phyloP scores from a whole-genome alignment of 2,329 filamentous ascomycete genomes.

The Claviceps lovelessii region DNA sequence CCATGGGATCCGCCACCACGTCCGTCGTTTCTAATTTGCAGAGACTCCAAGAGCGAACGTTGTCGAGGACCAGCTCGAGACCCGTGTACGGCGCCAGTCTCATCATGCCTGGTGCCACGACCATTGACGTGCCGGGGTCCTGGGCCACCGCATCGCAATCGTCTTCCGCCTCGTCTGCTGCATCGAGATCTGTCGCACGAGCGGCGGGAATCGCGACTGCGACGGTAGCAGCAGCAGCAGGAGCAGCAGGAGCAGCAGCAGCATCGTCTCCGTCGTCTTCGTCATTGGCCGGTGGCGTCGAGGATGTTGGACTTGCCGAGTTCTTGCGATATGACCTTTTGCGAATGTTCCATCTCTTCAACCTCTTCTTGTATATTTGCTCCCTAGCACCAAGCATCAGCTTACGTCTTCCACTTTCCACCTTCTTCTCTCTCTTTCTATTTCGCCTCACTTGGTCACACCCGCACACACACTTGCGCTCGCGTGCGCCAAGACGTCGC shows the following conservation, averaged over 20 bases:
- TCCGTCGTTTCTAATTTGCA: conserved; percentile 19
- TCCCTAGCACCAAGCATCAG: conserved; percentile 12
- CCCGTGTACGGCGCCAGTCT: conserved; percentile 14
- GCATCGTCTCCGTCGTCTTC: neutral
- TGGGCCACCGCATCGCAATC: neutral
- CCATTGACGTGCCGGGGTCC: conserved; percentile 5
- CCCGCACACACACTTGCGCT: too few species aligned
- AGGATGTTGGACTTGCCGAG: neutral
- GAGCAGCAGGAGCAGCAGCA: too few species aligned
- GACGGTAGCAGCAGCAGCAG: neutral
- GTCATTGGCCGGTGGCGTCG: conserved; percentile 3
- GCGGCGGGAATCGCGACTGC: too few species aligned
- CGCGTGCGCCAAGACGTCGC: neutral
- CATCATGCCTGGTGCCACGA: conserved; percentile 10
- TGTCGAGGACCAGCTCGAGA: conserved; percentile 20
- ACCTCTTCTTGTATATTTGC: conserved; percentile 26
- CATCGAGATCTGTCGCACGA: neutral
- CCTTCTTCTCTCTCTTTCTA: neutral
- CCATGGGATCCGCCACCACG: conserved; percentile 20
- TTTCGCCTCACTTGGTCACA: neutral
- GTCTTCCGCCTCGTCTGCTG: conserved; percentile 1
- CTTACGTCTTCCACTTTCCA: neutral
- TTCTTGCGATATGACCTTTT: conserved; percentile 21
- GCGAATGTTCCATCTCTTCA: conserved; percentile 25
- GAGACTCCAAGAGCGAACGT: conserved; percentile 21